phyloP scores from a whole-genome alignment of 768 basidiomycete genomes.

The Nidularia pulvinata region DNA sequence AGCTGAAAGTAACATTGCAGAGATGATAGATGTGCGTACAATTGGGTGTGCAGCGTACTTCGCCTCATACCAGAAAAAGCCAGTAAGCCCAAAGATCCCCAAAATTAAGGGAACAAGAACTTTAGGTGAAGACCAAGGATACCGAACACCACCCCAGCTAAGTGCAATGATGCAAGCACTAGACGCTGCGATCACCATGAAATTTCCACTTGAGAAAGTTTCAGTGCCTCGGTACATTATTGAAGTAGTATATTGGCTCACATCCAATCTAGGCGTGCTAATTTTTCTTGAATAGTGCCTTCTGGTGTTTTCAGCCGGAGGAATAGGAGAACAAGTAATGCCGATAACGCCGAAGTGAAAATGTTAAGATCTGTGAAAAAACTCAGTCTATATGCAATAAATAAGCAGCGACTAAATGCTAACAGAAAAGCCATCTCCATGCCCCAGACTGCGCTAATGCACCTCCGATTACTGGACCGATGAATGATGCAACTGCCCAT shows the following conservation, averaged over 20 bases:
- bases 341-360: conserved; percentile 6
- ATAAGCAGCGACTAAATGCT: neutral
- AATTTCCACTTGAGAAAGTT: conserved; percentile 31
- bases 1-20: conserved; percentile 27
- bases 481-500: conserved; percentile 18
- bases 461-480: conserved; percentile 23
- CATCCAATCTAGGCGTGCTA: conserved; percentile 40
- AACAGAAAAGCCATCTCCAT: conserved; percentile 46
- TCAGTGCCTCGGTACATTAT: neutral
- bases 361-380: conserved; percentile 10
- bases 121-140: conserved; percentile 34
- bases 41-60: conserved; percentile 18
- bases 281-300: conserved; percentile 24
- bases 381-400: neutral
- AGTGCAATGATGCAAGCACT: conserved; percentile 32
- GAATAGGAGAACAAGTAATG: conserved; percentile 6
- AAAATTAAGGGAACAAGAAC: conserved; percentile 45
- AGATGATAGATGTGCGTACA: conserved; percentile 1
- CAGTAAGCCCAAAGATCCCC: conserved; percentile 32
- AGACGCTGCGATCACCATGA: conserved; percentile 32
- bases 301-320: conserved; percentile 9
- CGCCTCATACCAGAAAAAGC: conserved; percentile 41
- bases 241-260: conserved; percentile 17
- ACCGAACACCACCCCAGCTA: conserved; percentile 46
- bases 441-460: conserved; percentile 23